phyloP scores from a whole-genome alignment of 1,284 basidiomycete genomes.

The Pseudomicrostroma phylloplanum region DNA sequence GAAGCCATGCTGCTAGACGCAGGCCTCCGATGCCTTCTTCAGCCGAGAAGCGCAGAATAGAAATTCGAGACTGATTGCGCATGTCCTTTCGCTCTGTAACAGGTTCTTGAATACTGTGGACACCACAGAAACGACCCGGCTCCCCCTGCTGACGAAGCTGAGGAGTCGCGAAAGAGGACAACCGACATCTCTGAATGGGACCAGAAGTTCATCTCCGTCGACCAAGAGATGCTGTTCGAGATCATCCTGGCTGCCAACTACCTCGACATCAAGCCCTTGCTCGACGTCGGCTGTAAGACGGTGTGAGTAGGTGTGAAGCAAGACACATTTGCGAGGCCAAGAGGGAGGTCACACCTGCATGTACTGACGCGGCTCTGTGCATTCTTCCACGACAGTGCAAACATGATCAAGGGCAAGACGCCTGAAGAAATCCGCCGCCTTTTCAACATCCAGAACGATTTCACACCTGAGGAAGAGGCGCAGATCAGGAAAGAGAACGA shows the following conservation, averaged over 20 bases:
- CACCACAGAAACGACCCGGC: conserved; percentile 95
- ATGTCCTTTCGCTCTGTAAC: conserved; percentile 12
- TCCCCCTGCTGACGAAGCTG: conserved; percentile 68
- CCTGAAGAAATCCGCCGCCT: conserved; percentile 92
- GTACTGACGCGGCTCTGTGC: conserved; percentile 4
- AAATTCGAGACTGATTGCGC: neutral
- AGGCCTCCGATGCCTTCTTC: neutral
- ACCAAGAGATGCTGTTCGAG: conserved; percentile 97
- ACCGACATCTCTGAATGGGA: conserved; percentile 99
- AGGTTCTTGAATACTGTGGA: conserved; percentile 99
- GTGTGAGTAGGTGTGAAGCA: conserved; percentile 54
- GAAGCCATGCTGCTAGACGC: neutral
- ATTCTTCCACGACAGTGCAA: conserved; percentile 57
- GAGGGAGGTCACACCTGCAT: neutral
- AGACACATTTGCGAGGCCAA: neutral
- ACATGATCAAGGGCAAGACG: conserved; percentile 99
- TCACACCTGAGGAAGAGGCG: conserved; percentile 98
- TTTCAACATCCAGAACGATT: conserved; percentile 74
- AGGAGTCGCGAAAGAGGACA: conserved; percentile 91
- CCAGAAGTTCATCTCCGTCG: conserved; percentile 86
- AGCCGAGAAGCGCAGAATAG: neutral
- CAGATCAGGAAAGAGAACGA: conserved; percentile 99
- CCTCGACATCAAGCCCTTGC: conserved; percentile 96
- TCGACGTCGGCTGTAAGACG: conserved; percentile 99
- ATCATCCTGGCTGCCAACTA: conserved; percentile 99